Percentiles rank a stretch among this genome's conserved stretches.
Evolutionary conservation across 2,329 filamentous ascomycete species (phyloP).

Genomic region (Aspergillus felis): DNA sequence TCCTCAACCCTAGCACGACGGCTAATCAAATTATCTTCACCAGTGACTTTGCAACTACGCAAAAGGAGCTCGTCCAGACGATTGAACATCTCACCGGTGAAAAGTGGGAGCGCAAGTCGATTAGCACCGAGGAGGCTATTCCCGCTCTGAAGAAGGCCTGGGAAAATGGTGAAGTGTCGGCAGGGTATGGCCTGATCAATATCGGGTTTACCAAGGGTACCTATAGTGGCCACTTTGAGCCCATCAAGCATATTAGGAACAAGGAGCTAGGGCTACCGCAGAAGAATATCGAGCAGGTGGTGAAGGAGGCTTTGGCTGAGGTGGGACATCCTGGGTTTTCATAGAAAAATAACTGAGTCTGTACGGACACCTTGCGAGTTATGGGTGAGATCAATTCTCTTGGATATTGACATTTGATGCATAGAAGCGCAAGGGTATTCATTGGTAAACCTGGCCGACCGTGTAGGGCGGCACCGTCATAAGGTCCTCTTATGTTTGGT

Average conservation of each 20-base stretch:
- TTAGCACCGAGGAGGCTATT: constrained; percentile 5
- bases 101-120: constrained; percentile 6
- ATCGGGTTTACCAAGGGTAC: constrained; percentile 8
- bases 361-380: too few species aligned
- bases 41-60: constrained; percentile 11
- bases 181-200: constrained; percentile 8
- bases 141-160: constrained; percentile 2
- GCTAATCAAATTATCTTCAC: constrained; percentile 11
- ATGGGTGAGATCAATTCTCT: too few species aligned
- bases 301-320: constrained; percentile 3
- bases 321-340: constrained; percentile 6
- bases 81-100: constrained; percentile 8
- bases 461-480: too few species aligned
- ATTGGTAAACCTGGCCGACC: too few species aligned
- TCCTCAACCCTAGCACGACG: constrained; percentile 6
- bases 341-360: background rate
- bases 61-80: constrained; percentile 9
- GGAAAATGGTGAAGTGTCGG: constrained; percentile 3
- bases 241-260: background rate
- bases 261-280: constrained; percentile 6
- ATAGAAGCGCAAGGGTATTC: too few species aligned
- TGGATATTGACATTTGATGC: too few species aligned
- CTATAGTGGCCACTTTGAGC: constrained; percentile 7
- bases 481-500: too few species aligned
- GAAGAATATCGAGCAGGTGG: constrained; percentile 5